These are phyloP conservation scores for Jackrogersella multiformis DNA, from an alignment of 495 filamentous ascomycete genomes.

Conservation along the genomic window DNA sequence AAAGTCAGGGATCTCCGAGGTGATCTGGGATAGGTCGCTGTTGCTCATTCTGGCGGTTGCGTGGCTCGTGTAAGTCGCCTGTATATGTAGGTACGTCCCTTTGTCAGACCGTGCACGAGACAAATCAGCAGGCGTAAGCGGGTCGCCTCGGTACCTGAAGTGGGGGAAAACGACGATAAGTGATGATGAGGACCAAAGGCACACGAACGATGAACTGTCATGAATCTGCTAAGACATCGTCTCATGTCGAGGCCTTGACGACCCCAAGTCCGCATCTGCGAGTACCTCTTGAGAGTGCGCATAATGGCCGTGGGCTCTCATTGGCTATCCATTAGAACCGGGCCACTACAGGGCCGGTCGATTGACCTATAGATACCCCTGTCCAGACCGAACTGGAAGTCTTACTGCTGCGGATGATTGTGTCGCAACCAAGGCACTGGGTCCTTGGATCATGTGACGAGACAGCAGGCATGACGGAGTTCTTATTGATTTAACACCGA, in stretches of 20 bases:
- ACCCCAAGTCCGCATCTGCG: slow-evolving; percentile 49
- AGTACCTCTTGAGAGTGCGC: slow-evolving; percentile 43
- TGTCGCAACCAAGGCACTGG: slow-evolving; percentile 43
- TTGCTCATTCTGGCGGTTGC: slow-evolving; percentile 46
- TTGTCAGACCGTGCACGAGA: slow-evolving; percentile 51
- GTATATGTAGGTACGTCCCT: slow-evolving; percentile 49
- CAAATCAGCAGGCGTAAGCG: slow-evolving; percentile 50
- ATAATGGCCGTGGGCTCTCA: slow-evolving; percentile 29
- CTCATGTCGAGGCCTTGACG: slow-evolving; percentile 47
- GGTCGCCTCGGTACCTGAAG: slow-evolving; percentile 51
- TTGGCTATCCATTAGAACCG: slow-evolving; percentile 30
- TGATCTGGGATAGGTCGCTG: slow-evolving; percentile 48
- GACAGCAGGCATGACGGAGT: slow-evolving; percentile 28
- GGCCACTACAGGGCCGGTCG: slow-evolving; percentile 22
- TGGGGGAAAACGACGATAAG: slow-evolving; percentile 51
- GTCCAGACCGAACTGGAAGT: slow-evolving; percentile 41
- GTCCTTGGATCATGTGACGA: slow-evolving; percentile 47
- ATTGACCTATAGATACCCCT: slow-evolving; percentile 45
- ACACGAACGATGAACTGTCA: slow-evolving; percentile 50
- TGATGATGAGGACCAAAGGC: slow-evolving; percentile 48
- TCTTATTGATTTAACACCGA: slow-evolving; percentile 18
- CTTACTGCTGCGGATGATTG: slow-evolving; percentile 39
- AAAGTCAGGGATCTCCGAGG: slow-evolving; percentile 46
- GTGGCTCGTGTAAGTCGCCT: slow-evolving; percentile 51
- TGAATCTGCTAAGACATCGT: slow-evolving; percentile 50